Evolutionary conservation across 768 basidiomycete species (phyloP), one percentile per base, ranked within the genome.

Genomic region (Rhodotorula kratochvilovae): DNA sequence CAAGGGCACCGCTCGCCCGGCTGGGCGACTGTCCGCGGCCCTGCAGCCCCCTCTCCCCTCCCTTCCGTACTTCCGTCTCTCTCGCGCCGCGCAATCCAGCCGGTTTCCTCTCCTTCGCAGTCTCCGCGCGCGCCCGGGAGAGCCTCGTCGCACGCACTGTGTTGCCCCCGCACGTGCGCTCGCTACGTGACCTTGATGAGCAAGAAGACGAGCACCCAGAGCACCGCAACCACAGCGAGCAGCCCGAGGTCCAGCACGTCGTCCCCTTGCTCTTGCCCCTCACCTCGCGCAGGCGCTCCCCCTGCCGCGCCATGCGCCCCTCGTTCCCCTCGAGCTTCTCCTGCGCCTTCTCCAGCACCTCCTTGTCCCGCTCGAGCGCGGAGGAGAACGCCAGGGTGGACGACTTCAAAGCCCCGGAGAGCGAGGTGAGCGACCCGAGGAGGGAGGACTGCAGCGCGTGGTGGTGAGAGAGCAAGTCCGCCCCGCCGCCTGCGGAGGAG

Each of bases 371-470:
- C 53, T 82, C 87, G 2, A 98, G 82, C 19, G 87, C 83, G 8
- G 84, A 83, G 10, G 89, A 85, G 78, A 97, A 94, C 76, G 91
- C 87, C 0, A 88, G 79, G 0, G 92, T 88, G 74, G 95, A 95
- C 33, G 86, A 84, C 76, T 90, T 90, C 61, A 98, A 86, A 78
- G 92, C 91, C 17, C 87, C 83, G 1, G 92, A 91, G 94, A 98
- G 97, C 66, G 86, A 80, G 1, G 87, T 87, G 35, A 94, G 85
- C 76, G 91, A 88, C 16, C 83, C 82, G 0, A 89, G 85, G 58
- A 94, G 85, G 33, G 90, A 86, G 61, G 90, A 85, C 35, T 94
- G 92, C 15, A 76, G 61, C 0, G 72, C n/a, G 57, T 71, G 68
- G 68, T 78, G 77, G 63, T 77, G 76, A 0, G 66, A 62, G 23